phyloP scores from a whole-genome alignment of 1,139 yeast genomes.

The Candida glucosophila region DNA sequence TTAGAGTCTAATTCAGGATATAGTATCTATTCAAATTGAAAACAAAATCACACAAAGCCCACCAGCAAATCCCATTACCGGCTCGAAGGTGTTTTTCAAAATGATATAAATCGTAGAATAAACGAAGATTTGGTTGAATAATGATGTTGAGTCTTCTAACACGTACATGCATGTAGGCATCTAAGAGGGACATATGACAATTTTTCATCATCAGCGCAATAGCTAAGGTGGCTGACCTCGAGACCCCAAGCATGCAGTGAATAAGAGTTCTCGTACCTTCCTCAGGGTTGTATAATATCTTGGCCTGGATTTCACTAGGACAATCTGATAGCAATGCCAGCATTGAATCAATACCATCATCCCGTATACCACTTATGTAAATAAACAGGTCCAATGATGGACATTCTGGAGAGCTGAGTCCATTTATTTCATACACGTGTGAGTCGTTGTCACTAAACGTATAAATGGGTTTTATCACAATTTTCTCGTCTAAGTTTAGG shows the following conservation, averaged over 20 bases:
- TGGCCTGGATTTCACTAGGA: conserved; percentile 23
- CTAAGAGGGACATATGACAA: conserved; percentile 51
- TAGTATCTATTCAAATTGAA: conserved; percentile 26
- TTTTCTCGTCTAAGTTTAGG: conserved; percentile 1
- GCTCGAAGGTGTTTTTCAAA: conserved; percentile 52
- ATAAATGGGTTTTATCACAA: conserved; percentile 17
- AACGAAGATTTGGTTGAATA: conserved; percentile 80
- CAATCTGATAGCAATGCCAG: conserved; percentile 21
- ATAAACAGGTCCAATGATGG: conserved; percentile 18
- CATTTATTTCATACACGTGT: conserved; percentile 21
- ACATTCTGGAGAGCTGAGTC: conserved; percentile 9
- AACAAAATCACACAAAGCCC: conserved; percentile 26
- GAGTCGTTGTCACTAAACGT: conserved; percentile 17
- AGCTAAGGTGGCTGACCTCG: conserved; percentile 83
- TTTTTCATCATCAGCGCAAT: conserved; percentile 86
- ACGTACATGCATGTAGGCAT: conserved; percentile 74
- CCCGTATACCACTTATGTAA: conserved; percentile 28
- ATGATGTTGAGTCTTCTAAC: conserved; percentile 81
- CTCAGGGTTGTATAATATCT: conserved; percentile 15
- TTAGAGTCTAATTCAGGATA: no score
- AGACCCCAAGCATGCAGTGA: conserved; percentile 89
- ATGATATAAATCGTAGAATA: conserved; percentile 76
- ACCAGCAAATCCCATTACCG: conserved; percentile 20
- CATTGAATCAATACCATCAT: conserved; percentile 34
- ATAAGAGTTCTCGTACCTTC: conserved; percentile 48